Evolutionary conservation across 129 eudicot species (phyloP), one percentile per base, ranked within the genome.

Genomic region (Chrysanthemum lavandulifolium): DNA sequence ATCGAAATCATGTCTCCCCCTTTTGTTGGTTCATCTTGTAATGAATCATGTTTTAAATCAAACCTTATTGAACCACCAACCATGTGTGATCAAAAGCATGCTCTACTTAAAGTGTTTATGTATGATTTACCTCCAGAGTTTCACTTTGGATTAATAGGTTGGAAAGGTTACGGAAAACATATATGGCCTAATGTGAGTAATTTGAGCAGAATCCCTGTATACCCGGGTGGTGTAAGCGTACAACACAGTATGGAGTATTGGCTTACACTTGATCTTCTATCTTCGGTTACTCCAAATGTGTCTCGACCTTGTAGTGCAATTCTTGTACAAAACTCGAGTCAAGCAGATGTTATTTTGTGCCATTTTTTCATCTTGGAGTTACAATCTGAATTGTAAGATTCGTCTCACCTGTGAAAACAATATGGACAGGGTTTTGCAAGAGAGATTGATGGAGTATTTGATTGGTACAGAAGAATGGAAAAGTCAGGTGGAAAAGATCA

Each of bases 241-340:
- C 96, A 89, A 78, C 92, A 89, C 55, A 86, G 92, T 55, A 53
- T 78, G 10, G 96, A 89, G 72, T 89, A 86, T 67, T 89, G 89
- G 89, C 88, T 89, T 33, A 89, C 96, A 43, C 88, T 89, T 76
- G 88, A 86, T 77, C 96, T 89, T 73, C 83, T 89, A 67, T 82
- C 83, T 27, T 86, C 92, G 19, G 76, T 69, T 61, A 55, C 68
- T 3, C 80, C 67, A 14, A 72, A 80, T 61, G 31, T 86, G 64
- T 69, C n/a, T 15, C 73, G 88, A 76, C 86, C 96, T n/a, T 83
- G 92, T 78, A 84, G 47, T 54, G 89, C 81, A 36, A 49, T 86
- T 36, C 67, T 89, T 78, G 92, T 86, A 40, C 56, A 11, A 4
- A 82, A 84, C 61, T 72, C 86, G 62, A 82, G 73, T 54, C 84